A percentile compares a stretch with the other conserved stretches of the same genome.
Conservation (phyloP, 2,329 filamentous ascomycete genomes). For the Aspergillus luchuensis region DNA sequence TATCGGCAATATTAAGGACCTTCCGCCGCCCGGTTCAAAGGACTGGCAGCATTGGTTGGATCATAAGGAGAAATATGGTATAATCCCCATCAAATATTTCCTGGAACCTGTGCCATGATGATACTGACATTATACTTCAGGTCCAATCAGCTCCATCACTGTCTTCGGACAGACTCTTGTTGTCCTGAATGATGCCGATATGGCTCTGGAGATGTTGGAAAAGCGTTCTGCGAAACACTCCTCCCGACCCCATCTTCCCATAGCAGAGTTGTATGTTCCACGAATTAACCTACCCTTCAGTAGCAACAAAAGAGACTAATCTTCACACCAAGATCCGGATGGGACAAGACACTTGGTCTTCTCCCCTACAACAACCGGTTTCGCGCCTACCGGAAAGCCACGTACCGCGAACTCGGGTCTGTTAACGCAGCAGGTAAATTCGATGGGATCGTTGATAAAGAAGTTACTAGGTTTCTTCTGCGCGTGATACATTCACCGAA, state of each 20-base stretch:
- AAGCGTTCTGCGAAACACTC: slow-evolving; percentile 33
- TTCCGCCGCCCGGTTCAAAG: slow-evolving; percentile 43
- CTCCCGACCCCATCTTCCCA: slow-evolving; percentile 27
- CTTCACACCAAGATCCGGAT: slow-evolving; percentile 33
- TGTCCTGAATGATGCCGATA: slow-evolving; percentile 34
- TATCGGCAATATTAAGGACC: slow-evolving; percentile 52
- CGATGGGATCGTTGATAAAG: slow-evolving; percentile 45
- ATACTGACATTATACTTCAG: slow-evolving; percentile 7
- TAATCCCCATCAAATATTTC: not conserved
- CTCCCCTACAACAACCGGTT: slow-evolving; percentile 40
- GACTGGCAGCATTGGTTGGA: slow-evolving; percentile 46
- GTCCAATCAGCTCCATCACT: slow-evolving; percentile 39
- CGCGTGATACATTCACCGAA: slow-evolving; percentile 45
- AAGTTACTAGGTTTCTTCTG: slow-evolving; percentile 48
- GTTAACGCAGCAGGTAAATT: slow-evolving; percentile 43
- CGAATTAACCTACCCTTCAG: no score
- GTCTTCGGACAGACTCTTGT: slow-evolving; percentile 35
- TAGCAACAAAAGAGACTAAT: no score
- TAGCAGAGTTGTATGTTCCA: slow-evolving; percentile 33
- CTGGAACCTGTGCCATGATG: no score
- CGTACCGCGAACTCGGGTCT: slow-evolving; percentile 49
- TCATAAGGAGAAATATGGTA: slow-evolving; percentile 44
- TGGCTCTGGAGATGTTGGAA: slow-evolving; percentile 37
- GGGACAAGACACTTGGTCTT: slow-evolving; percentile 39
- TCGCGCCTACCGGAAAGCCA: slow-evolving; percentile 48